Percentiles rank a stretch among this genome's conserved stretches.
Conservation (phyloP, 83 land plant species). For the Picea abies region DNA sequence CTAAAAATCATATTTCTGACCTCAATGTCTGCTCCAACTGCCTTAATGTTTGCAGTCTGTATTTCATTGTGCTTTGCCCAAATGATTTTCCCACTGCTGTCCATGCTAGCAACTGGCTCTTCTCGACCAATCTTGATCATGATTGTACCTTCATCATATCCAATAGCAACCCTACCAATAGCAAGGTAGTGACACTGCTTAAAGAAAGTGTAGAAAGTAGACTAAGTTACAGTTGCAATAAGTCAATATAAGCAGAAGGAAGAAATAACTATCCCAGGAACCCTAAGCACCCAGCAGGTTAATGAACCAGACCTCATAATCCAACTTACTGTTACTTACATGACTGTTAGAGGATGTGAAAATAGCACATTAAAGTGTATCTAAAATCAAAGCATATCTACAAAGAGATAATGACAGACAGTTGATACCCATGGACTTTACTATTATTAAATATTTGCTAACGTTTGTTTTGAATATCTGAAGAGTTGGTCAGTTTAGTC, state of each 20-base stretch:
- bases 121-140: constrained; percentile 51
- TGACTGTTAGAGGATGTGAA: neutral
- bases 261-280: neutral
- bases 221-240: neutral
- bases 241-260: neutral
- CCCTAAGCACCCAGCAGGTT: neutral
- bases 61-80: constrained; percentile 54
- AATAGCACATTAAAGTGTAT: neutral
- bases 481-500: neutral
- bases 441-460: neutral
- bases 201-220: neutral
- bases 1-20: constrained; percentile 7
- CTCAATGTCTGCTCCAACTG: constrained; percentile 43
- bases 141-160: constrained; percentile 56
- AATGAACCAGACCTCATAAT: neutral
- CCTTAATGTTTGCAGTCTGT: constrained; percentile 48
- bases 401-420: neutral
- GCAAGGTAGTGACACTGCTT: constrained; percentile 1
- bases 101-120: constrained; percentile 58
- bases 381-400: neutral
- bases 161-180: constrained; percentile 44
- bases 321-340: neutral
- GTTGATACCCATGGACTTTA: no score
- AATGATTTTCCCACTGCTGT: constrained; percentile 46
- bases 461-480: neutral